A percentile compares a stretch with the other conserved stretches of the same genome.
These are phyloP conservation scores for Podaxis sp. DNA, from an alignment of 768 basidiomycete species.

Conservation along the genomic window DNA sequence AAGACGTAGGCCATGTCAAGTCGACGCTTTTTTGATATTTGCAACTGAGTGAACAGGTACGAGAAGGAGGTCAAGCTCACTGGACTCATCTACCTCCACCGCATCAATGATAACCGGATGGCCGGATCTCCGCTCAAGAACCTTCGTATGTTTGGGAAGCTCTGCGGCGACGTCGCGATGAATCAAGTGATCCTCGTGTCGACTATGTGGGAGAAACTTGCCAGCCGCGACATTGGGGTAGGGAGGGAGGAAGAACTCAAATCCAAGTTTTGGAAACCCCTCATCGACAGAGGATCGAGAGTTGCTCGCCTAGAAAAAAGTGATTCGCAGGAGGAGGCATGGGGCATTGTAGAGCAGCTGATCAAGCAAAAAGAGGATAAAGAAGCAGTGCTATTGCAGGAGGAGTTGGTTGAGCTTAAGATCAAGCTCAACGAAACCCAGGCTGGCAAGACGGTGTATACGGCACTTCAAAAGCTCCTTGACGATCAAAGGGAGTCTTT, in stretches of 20 bases:
- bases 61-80: conserved; percentile 25
- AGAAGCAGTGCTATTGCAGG: conserved; percentile 19
- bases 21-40: neutral
- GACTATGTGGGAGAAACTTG: conserved; percentile 37
- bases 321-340: conserved; percentile 13
- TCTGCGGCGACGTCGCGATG: conserved; percentile 27
- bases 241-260: conserved; percentile 22
- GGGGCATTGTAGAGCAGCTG: conserved; percentile 19
- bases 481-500: conserved; percentile 17
- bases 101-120: conserved; percentile 39
- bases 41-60: conserved; percentile 21
- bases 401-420: conserved; percentile 19
- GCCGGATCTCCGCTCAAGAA: conserved; percentile 32
- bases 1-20: conserved; percentile 19
- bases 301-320: conserved; percentile 19
- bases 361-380: neutral
- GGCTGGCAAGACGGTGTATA: conserved; percentile 18
- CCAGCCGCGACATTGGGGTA: conserved; percentile 21
- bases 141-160: conserved; percentile 31
- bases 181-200: conserved; percentile 34
- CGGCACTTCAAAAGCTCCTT: conserved; percentile 16
- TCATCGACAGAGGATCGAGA: conserved; percentile 13
- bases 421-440: conserved; percentile 16
- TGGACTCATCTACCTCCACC: conserved; percentile 39
- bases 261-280: conserved; percentile 17